phyloP scores from a whole-genome alignment of 2,329 filamentous ascomycete genomes.

The Corinectria fuckeliana region DNA sequence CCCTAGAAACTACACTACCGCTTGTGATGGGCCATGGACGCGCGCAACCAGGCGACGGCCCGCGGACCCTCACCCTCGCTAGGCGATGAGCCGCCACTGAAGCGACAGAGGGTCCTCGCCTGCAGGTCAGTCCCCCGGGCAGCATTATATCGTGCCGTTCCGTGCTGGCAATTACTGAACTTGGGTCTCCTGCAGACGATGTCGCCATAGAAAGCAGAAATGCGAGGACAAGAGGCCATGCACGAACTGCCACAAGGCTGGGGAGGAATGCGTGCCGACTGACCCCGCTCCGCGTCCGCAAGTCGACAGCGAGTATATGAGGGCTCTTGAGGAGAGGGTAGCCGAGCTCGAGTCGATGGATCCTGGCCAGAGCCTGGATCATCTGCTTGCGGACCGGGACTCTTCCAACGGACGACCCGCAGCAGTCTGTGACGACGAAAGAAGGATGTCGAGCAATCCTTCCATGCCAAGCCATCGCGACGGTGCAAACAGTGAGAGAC shows the following conservation, averaged over 20 bases:
- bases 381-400: slow-evolving; percentile 4
- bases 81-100: slow-evolving; percentile 22
- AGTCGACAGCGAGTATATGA: slow-evolving; percentile 25
- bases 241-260: slow-evolving; percentile 34
- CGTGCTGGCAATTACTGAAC: too few relatives aligned
- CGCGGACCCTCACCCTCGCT: slow-evolving; percentile 1
- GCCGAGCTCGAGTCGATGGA: slow-evolving; percentile 25
- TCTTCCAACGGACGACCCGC: not conserved
- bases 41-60: not conserved
- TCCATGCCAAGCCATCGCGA: not conserved
- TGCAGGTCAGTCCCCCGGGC: slow-evolving; percentile 17
- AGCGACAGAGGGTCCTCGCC: slow-evolving; percentile 25
- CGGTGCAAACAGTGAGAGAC: not conserved
- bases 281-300: slow-evolving; percentile 26
- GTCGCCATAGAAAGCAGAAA: slow-evolving; percentile 35
- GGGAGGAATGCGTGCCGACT: slow-evolving; percentile 27
- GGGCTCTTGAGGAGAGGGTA: slow-evolving; percentile 26
- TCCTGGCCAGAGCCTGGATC: slow-evolving; percentile 29
- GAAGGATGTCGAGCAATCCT: not conserved
- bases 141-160: not conserved
- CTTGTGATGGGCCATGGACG: slow-evolving; percentile 6
- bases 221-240: slow-evolving; percentile 34
- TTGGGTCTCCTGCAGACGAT: slow-evolving; percentile 18
- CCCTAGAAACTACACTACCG: not conserved
- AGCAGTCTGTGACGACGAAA: not conserved